Evolutionary conservation across 2,329 filamentous ascomycete species (phyloP), one percentile per base, ranked within the genome.

Genomic region (Arthrobotrys pseudoclavata): DNA sequence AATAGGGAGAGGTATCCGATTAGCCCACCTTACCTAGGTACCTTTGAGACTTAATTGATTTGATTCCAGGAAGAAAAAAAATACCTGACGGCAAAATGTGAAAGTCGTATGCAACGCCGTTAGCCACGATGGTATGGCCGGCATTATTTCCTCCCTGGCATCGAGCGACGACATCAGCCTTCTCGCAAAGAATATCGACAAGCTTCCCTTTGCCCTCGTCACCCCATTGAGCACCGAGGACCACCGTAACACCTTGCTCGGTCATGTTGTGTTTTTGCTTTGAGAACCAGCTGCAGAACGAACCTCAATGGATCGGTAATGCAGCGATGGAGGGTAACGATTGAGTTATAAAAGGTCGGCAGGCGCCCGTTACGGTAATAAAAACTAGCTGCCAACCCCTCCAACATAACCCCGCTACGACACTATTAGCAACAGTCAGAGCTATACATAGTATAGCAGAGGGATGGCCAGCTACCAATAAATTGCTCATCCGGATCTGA

Each of bases 91-190:
- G 81, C 61, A 91, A 84, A 75, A 91, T 87, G 83, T 91, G 88
- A 79, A 89, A 88, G 83, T 87, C 87, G 82, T 85, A 88, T 76
- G 82, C 85, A 78, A 84, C 82, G 4, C 83, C 83, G 66, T 84
- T 82, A 18, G 81, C 82, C 40, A 84, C 81, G 69, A 85, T 85
- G 22, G 86, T 88, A 80, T 88, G 86, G 29, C 87, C 87, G 10
- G 88, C 88, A 83, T 90, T 90, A 83, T 90, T 88, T 63, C 88
- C 88, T 69, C 88, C 88, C 80, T 87, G 86, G 68, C 87, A 87
- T 80, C 88, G 85, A 81, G 87, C 88, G 84, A 87, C 89, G 80
- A 89, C 83, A 80, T 87, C 84, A 52, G 86, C 85, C 79, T 86
- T 84, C 71, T 86, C 84, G 82, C 85, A 85, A 79, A 88, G 86